Evolutionary conservation across 2,329 filamentous ascomycete species (phyloP), one percentile per base, ranked within the genome.

Genomic region (Ambrosiella xylebori): DNA sequence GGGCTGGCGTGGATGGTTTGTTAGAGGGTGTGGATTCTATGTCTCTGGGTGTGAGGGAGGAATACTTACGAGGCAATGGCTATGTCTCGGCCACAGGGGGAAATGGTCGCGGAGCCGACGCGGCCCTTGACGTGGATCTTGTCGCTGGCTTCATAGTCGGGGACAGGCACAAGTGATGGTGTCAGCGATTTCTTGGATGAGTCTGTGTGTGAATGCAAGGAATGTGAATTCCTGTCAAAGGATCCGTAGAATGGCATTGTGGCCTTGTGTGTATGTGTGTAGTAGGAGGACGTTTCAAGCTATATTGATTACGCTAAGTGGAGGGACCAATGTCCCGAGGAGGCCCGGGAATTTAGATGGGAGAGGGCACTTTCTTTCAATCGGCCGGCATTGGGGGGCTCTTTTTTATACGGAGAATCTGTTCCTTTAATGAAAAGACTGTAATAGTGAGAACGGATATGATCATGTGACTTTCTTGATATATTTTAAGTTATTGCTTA

Each of bases 91-190:
- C 91, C 89, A 61, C 85, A 90, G 1, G 90, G 90, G 17, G 90
- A 94, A 70, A 96, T 95, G 61, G 88, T 91, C 64, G 91, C 90
- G 5, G 91, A 94, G 53, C 89, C 89, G 56, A 95, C 88, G 19
- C 80, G 70, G n/a, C 79, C 79, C 62, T 90, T 84, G 56, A 96
- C 86, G 65, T 86, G 82, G 64, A 96, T 90, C 1, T 84, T 86
- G 56, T 89, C 88, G 64, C 95, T 96, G 39, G 86, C 95, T 57
- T 86, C 82, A 68, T 88, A 95, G 63, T 95, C 87, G 64, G 82
- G 89, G 44, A 88, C 85, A 59, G 81, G 82, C 65, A 78, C 80
- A 64, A 83, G 78, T 39, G 71, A 68, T 66, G 81, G 82, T 19
- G 40, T 50, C 12, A 47, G 36, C 7, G 72, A 74, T 69, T 79